Conservation (phyloP, 1,284 basidiomycete genomes). For the Nidula niveotomentosa region DNA sequence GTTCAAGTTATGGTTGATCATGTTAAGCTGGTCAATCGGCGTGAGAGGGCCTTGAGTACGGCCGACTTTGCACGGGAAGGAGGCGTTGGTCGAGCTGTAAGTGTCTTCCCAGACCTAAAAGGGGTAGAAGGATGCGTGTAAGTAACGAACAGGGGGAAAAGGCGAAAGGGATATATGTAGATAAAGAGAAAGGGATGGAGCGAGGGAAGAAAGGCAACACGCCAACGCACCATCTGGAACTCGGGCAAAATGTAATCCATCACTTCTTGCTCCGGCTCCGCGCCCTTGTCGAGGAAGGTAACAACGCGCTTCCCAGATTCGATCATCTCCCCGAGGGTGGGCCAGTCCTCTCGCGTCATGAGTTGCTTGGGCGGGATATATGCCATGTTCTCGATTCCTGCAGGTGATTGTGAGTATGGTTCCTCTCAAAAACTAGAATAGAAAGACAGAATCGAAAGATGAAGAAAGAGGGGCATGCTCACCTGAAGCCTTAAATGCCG, state of each 20-base stretch:
- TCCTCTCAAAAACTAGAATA: too few relatives aligned
- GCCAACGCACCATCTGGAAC: constrained; percentile 50
- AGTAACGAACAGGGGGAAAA: background rate
- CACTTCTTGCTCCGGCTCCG: constrained; percentile 32
- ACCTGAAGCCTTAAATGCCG: constrained; percentile 54
- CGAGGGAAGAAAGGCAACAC: background rate
- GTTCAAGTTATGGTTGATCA: constrained; percentile 61
- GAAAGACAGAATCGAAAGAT: background rate
- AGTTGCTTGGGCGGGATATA: constrained; percentile 61
- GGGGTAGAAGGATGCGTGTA: background rate
- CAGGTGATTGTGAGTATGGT: background rate
- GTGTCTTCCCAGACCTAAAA: constrained; percentile 76
- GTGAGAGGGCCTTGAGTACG: constrained; percentile 53
- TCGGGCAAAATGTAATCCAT: constrained; percentile 63
- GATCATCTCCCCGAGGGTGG: constrained; percentile 73
- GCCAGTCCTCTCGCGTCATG: constrained; percentile 63
- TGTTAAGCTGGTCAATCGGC: constrained; percentile 48
- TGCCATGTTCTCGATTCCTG: constrained; percentile 55
- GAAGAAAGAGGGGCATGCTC: background rate
- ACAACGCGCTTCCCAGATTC: constrained; percentile 65
- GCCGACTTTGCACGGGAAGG: constrained; percentile 74
- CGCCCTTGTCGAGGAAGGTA: constrained; percentile 68
- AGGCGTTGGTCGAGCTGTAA: constrained; percentile 57
- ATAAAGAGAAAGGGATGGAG: background rate
- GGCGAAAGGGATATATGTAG: background rate